Percentiles rank a stretch among this genome's conserved stretches.
These are phyloP conservation scores for Vigna trinervia DNA, from an alignment of 306 rosid genomes.

Conservation along the genomic window DNA sequence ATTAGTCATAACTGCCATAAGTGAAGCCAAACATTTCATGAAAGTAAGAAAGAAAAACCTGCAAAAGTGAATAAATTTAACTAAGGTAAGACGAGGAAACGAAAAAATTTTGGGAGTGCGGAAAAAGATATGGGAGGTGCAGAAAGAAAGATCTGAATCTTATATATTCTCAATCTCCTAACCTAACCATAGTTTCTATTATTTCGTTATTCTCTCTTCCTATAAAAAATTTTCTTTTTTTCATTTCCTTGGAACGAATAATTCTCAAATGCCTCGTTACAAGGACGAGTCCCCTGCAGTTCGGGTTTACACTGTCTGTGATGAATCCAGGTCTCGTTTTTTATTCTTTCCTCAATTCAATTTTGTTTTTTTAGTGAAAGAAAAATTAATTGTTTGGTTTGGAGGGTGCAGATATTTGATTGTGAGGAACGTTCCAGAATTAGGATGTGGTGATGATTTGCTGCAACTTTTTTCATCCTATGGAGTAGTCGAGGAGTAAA, in stretches of 20 bases:
- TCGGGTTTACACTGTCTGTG: slow-evolving; percentile 85
- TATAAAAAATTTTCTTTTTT: not conserved
- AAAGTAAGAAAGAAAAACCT: no score
- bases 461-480: slow-evolving; percentile 70
- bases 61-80: no score
- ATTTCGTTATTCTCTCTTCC: not conserved
- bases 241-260: not conserved
- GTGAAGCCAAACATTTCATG: no score
- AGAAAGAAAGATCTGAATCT: not conserved
- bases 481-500: slow-evolving; percentile 84
- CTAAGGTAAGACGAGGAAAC: no score
- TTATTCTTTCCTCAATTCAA: not conserved
- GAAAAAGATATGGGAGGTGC: no score
- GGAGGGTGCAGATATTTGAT: slow-evolving; percentile 68
- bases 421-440: slow-evolving; percentile 83
- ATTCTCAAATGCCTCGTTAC: slow-evolving; percentile 65
- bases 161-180: not conserved
- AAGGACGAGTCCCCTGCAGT: slow-evolving; percentile 72
- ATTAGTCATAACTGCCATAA: no score
- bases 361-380: not conserved
- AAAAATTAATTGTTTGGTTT: slow-evolving; percentile 1
- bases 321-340: slow-evolving; percentile 72
- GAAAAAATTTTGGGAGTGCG: no score
- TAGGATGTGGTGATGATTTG: slow-evolving; percentile 88
- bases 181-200: not conserved